Base-by-base conservation (phyloP, 2,329 filamentous ascomycete genomes). In the Fusarium transvaalense region DNA sequence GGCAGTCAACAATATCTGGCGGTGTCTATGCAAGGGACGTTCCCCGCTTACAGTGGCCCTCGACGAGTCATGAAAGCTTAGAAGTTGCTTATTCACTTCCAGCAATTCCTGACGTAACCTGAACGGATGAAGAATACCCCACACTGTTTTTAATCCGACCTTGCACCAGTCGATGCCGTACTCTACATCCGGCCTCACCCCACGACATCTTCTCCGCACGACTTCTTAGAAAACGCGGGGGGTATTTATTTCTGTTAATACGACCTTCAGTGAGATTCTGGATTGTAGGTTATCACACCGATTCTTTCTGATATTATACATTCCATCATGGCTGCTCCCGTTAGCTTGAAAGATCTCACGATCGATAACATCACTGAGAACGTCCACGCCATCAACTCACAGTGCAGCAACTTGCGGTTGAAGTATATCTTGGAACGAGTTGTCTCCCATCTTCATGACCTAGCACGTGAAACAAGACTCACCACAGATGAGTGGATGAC, bases 301-400 rank as follows among this genome's bases (percentile, higher is more conserved):
- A 37, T 37, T n/a, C 9, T 37, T n/a, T 37, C 17, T 10, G n/a
- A 31, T 5, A 15, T 13, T 10, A 6, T 6, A 25, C 6, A 25
- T 6, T 25, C 23, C 27, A 15, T 10, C 14, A 64, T 64, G 61
- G 52, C 61, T 4, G 61, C 60, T 3, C 61, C 61, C 7, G 39
- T 64, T 7, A 64, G 29, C 37, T 35, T 70, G 23, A 71, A 68
- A 27, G 86, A 92, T 77, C 82, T 92, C 21, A 92, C 88, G 2
- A 88, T 88, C 59, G 89, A 91, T 71, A 93, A 92, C 78, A 93
- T 93, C 75, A 93, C 91, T 42, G 85, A 89, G 41, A 92, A 93
- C 73, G 88, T 89, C 19, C 83, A 90, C 71, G 81, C 83, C 41
- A 91, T 93, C 77, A 94, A 94, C 79, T 90, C 90, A 0, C 84